These are phyloP conservation scores for Clitopilus hobsonii DNA, from an alignment of 768 basidiomycete genomes.

Conservation along the genomic window DNA sequence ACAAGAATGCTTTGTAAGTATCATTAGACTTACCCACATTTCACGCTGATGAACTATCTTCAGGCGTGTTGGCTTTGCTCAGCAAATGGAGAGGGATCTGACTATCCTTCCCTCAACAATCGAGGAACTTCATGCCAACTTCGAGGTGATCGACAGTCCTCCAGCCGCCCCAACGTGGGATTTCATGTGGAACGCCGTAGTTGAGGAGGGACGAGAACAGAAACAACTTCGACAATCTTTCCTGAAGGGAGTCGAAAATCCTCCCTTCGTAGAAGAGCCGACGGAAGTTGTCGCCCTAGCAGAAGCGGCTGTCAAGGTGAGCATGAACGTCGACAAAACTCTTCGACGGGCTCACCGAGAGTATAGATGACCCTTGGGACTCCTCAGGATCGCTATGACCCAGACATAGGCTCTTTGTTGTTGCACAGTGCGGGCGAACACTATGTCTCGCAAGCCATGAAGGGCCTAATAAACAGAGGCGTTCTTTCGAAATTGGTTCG, in stretches of 20 bases:
- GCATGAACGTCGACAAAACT: no score
- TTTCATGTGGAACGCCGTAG: slow-evolving; percentile 66
- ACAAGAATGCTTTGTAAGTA: slow-evolving; percentile 84
- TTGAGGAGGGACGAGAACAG: slow-evolving; percentile 77
- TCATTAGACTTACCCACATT: no score
- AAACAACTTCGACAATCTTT: slow-evolving; percentile 56
- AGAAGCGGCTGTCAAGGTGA: slow-evolving; percentile 70
- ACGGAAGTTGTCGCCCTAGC: slow-evolving; percentile 48
- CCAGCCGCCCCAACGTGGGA: slow-evolving; percentile 51
- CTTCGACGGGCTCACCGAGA: background rate
- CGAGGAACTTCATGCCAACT: slow-evolving; percentile 37
- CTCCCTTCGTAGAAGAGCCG: slow-evolving; percentile 23
- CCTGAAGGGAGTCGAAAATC: slow-evolving; percentile 34
- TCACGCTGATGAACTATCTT: no score
- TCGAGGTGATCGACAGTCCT: slow-evolving; percentile 45
- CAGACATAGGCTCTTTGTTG: slow-evolving; percentile 51
- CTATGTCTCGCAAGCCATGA: slow-evolving; percentile 49
- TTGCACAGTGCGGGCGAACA: slow-evolving; percentile 55
- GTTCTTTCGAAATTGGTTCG: slow-evolving; percentile 63
- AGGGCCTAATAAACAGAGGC: slow-evolving; percentile 57
- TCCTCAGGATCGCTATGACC: slow-evolving; percentile 63
- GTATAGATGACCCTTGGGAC: slow-evolving; percentile 74
- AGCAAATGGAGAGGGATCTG: slow-evolving; percentile 30
- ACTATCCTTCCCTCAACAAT: slow-evolving; percentile 37
- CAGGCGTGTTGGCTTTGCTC: slow-evolving; percentile 62